phyloP scores from a whole-genome alignment of 495 filamentous ascomycete genomes.

The Hyphodiscus hymeniophilus region DNA sequence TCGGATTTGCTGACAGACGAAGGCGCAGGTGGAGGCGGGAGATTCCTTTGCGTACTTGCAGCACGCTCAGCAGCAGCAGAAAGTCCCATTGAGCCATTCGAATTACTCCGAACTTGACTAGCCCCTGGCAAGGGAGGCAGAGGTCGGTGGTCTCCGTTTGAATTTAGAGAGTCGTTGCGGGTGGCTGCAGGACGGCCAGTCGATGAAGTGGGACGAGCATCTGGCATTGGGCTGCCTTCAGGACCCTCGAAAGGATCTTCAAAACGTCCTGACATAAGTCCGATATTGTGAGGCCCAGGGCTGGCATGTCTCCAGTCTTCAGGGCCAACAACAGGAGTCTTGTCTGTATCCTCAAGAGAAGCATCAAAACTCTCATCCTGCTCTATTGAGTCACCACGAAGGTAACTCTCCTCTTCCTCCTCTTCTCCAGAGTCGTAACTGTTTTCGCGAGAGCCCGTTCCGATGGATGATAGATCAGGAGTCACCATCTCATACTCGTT shows the following conservation, averaged over 20 bases:
- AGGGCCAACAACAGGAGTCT: constrained; percentile 92
- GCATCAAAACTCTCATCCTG: constrained; percentile 90
- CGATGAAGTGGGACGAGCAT: constrained; percentile 27
- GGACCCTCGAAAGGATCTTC: constrained; percentile 63
- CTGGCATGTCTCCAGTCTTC: constrained; percentile 89
- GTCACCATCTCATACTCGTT: constrained; percentile 98
- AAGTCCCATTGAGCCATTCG: constrained; percentile 36
- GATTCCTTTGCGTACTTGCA: constrained; percentile 46
- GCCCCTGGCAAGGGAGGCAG: constrained; percentile 64
- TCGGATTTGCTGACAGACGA: constrained; percentile 62
- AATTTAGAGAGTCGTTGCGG: constrained; percentile 58
- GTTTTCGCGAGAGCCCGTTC: constrained; percentile 78
- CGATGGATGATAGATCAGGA: constrained; percentile 82
- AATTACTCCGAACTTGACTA: constrained; percentile 28
- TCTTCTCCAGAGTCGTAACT: constrained; percentile 76
- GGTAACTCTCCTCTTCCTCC: constrained; percentile 67
- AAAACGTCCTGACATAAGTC: constrained; percentile 41
- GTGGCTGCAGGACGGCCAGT: constrained; percentile 26
- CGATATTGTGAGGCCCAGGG: constrained; percentile 35
- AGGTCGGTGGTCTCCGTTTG: constrained; percentile 65
- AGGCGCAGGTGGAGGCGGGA: constrained; percentile 58
- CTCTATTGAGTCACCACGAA: constrained; percentile 54
- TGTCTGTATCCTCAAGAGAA: constrained; percentile 88
- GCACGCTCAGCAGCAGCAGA: constrained; percentile 58
- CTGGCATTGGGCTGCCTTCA: constrained; percentile 55